Percentiles rank a stretch among this genome's conserved stretches.
phyloP scores from a whole-genome alignment of 2,329 filamentous ascomycete genomes.

The Fusarium cyanostomum region DNA sequence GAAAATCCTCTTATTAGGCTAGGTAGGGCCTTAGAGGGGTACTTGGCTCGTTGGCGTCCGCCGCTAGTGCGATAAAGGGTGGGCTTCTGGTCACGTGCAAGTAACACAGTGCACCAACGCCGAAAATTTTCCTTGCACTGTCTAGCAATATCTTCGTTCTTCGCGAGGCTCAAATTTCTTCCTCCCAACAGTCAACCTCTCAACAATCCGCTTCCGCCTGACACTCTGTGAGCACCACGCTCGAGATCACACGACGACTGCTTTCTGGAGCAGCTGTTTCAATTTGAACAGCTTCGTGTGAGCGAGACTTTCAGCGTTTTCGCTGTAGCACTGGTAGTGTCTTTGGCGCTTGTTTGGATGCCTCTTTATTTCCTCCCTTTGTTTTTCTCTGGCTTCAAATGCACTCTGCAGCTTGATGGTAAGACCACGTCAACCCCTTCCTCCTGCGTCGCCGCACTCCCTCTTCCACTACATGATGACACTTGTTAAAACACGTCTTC shows the following conservation, averaged over 20 bases:
- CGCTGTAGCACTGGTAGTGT: conserved; percentile 3
- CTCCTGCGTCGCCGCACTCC: conserved; percentile 29
- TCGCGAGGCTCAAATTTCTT: conserved; percentile 32
- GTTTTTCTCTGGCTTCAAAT: conserved; percentile 1
- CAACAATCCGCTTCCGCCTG: conserved; percentile 16
- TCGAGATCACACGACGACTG: conserved; percentile 13
- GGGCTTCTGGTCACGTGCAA: conserved; percentile 39
- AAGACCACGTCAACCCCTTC: conserved; percentile 33
- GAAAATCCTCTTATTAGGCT: no score
- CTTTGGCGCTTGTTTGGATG: conserved; percentile 11
- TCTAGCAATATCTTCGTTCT: conserved; percentile 46
- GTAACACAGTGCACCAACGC: conserved; percentile 36
- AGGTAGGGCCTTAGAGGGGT: no score
- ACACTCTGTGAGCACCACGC: conserved; percentile 12
- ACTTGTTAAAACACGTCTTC: conserved; percentile 76
- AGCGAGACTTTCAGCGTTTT: neutral
- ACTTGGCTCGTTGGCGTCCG: no score
- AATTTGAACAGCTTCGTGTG: conserved; percentile 24
- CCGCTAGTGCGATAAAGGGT: conserved; percentile 27
- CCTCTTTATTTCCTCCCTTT: conserved; percentile 16
- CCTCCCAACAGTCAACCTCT: conserved; percentile 27
- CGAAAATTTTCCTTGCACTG: conserved; percentile 47
- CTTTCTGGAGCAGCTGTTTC: conserved; percentile 23
- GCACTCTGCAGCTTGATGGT: conserved; percentile 30
- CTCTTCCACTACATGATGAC: conserved; percentile 71